phyloP scores from a whole-genome alignment of 257 asterid species.

The Solanum paucissectum region DNA sequence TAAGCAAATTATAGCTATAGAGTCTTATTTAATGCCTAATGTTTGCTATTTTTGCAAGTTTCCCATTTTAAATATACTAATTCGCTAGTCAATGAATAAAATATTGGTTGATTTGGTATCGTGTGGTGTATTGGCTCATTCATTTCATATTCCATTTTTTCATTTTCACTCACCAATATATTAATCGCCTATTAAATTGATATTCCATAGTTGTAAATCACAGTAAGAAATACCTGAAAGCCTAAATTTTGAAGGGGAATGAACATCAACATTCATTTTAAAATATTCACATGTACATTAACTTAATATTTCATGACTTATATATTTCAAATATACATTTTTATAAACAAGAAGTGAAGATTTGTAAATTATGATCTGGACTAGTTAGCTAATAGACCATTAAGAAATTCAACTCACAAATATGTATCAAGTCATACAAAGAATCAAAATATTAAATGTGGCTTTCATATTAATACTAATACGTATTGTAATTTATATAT shows the following conservation, averaged over 20 bases:
- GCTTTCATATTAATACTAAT: no score
- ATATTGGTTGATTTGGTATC: background rate
- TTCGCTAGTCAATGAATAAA: no score
- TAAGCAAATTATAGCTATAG: no score
- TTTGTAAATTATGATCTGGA: background rate
- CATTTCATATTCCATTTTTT: background rate
- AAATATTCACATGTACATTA: background rate
- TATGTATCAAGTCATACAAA: background rate
- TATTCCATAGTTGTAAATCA: background rate
- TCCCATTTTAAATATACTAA: no score
- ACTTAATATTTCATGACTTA: background rate
- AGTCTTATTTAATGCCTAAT: no score
- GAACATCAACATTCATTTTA: background rate
- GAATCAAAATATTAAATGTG: background rate
- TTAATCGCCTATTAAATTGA: background rate
- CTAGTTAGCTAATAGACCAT: background rate
- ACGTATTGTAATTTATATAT: background rate
- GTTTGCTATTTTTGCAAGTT: no score
- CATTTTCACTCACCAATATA: no score
- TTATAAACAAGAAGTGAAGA: background rate
- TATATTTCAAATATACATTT: no score
- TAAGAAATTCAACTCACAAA: background rate
- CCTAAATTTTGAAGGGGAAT: background rate
- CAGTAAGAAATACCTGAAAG: background rate
- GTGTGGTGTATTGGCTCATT: no score